Base-by-base conservation (phyloP, 345 rosid genomes). In the Streptanthus diversifolius region DNA sequence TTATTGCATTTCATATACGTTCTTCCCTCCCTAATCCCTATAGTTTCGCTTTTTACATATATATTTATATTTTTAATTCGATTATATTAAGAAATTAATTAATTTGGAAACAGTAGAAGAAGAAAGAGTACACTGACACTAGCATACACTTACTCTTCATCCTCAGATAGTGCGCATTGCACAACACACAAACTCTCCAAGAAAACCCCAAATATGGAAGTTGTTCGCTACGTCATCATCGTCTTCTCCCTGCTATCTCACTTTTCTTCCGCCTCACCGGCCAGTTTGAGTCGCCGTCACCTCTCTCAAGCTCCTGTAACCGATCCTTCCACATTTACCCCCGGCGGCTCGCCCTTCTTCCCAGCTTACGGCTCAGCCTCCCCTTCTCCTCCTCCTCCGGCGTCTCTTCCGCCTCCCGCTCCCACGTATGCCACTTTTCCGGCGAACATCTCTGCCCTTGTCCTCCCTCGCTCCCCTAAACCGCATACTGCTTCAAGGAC, bases 391-490 rank as follows among this genome's bases (percentile, higher is more conserved):
- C 56, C 63, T 7, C 39, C 36, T 0, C 68, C 78, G 1, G 2
- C n/a, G 55, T 8, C 90, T 32, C 92, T 86, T 0, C 96, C 92
- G 3, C 96, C 96, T 67, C 68, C 96, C 2, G 87, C 95, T 19
- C 80, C 91, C 0, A 61, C 90, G 2, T 84, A 86, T 0, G 72
- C 87, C 9, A 85, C 98, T 17, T 93, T 90, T 57, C 98, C 98
- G 4, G 98, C 96, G 66, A 93, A 93, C 76, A 87, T 93, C 66
- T 90, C 97, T 66, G 87, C 95, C 7, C 88, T 95, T 13, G 83
- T 82, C 77, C 87, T 95, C 67, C 97, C 97, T 15, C 85, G 82
- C 19, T 74, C 93, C 24, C 61, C 85, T 11, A 41, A 69, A 10
- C 74, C 86, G 17, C 86, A 82, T 14, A 62, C 75, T 66, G 13